Evolutionary conservation across 768 basidiomycete genomes (phyloP).

Genomic region (Xerocomus potaroensis): DNA sequence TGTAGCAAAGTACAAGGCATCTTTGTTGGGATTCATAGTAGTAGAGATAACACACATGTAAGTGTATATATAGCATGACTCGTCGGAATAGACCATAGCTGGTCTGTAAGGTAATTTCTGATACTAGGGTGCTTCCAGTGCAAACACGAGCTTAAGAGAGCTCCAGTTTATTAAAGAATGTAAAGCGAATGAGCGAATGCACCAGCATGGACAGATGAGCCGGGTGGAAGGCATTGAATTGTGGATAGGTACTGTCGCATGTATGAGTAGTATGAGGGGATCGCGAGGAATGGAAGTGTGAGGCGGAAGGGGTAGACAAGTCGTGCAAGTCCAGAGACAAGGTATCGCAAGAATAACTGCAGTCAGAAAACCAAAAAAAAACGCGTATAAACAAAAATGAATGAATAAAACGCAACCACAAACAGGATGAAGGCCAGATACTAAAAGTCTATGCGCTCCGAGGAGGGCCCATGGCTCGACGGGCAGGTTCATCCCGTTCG

Average conservation of each 20-base stretch:
- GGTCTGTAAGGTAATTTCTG: no score
- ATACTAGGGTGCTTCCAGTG: background rate
- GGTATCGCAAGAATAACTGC: constrained; percentile 11
- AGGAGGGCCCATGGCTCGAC: constrained; percentile 29
- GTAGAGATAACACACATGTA: no score
- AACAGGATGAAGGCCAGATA: background rate
- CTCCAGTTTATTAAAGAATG: background rate
- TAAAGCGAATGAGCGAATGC: constrained; percentile 8
- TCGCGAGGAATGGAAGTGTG: constrained; percentile 1
- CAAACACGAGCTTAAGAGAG: background rate
- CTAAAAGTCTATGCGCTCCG: constrained; percentile 13
- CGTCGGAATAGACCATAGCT: no score
- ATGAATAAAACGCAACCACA: background rate
- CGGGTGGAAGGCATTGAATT: constrained; percentile 1
- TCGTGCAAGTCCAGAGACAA: constrained; percentile 5
- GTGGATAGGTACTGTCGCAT: constrained; percentile 8
- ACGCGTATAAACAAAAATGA: constrained; percentile 5
- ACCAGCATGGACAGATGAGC: constrained; percentile 4
- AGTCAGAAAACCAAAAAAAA: background rate
- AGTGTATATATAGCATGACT: no score
- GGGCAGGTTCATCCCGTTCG: constrained; percentile 28
- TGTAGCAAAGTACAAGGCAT: no score
- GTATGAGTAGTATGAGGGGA: background rate
- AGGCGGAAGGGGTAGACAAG: background rate
- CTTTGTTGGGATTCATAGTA: no score